Base-by-base conservation (phyloP, 805 yeast species). In the Deakozyma indianensis region DNA sequence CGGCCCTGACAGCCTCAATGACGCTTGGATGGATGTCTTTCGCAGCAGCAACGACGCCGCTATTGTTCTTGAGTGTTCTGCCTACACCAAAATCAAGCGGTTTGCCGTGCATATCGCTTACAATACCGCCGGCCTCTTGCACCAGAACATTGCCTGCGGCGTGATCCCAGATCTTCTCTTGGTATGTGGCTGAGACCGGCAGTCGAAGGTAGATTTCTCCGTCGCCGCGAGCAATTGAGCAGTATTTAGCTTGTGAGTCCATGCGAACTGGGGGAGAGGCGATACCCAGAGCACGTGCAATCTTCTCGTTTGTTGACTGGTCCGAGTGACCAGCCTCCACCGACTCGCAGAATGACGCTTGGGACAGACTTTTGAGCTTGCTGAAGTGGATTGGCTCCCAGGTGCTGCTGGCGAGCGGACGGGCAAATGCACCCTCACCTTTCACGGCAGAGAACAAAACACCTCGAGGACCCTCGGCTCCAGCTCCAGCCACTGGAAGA, bases 91-190 rank as follows among this genome's bases (percentile, higher is more conserved):
- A 92, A 57, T 90, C 79, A 47, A 92, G 71, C 22, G 71, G 69
- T 11, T 68, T 68, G 18, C 96, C 95, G 46, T 73, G 63, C 63
- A 90, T 76, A 58, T 92, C 98, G 15, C 90, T 77, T 11, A 92
- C 97, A 43, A 68, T 61, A 4, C 98, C 98, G 40, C 96, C 96
- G 54, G 94, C 83, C 62, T 94, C 98, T 28, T 74, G 70, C 41
- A 94, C 79, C 49, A 92, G 71, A 14, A 90, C 70, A 56, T 83
- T 81, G 2, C 98, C 99, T 1, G 96, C 94, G 18, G 97, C 97
- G 61, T 92, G 99, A 64, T 92, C 99, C 97, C 98, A 92, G 49
- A 92, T 87, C 64, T 92, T 92, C 61, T 92, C 99, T 55, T 84
- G 74, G 61, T 88, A 92, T 2, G 73, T 64, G 44, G 77, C 69